Base-by-base conservation (phyloP, 2,329 filamentous ascomycete genomes). In the Cephalotrichum gorgonifer region DNA sequence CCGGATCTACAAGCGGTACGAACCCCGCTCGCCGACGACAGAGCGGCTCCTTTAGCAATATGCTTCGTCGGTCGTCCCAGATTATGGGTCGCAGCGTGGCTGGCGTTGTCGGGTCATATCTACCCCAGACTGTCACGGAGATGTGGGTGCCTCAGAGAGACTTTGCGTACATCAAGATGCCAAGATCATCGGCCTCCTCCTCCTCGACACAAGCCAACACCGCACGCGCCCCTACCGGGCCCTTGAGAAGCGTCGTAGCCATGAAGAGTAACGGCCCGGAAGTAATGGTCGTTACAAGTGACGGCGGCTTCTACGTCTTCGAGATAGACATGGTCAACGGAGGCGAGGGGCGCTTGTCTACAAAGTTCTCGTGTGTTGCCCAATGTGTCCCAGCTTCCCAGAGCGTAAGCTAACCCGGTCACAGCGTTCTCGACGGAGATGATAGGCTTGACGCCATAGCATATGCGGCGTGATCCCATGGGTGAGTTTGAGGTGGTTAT, bases 101-200 rank as follows among this genome's bases (percentile, higher is more conserved):
- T 17, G 87, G 88, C 5, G 88, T 88, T 7, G 85, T 96, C 28
- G 90, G 90, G 4, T 89, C 88, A 1, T 98, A 98, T 62, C 73
- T 98, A 2, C 93, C 93, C 0, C 86, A 86, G 59, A 91, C 90
- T 2, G 89, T 98, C 4, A 91, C 91, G 1, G 91, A 97, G 66
- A 96, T 97, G 76, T 97, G 90, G 90, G 93, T 98, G 60, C 93
- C 93, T 0, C 73, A 85, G 52, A 80, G 93, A 49, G 93, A 98
- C 65, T 98, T 98, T 68, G 93, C 93, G 1, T 97, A 88, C 75
- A 90, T 97, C 60, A 95, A 93, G 63, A 79, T 98, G 44, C 91
- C 91, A 14, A 88, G 85, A 60, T 63, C 72, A 5, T 53, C 57
- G 15, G 49, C 53, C 3, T 50, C 59, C 4, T 43, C 59, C 4